Percentiles rank a stretch among this genome's conserved stretches.
These are phyloP conservation scores for Thamnidium elegans DNA, from an alignment of 192 early-diverging fungal species.

Conservation along the genomic window DNA sequence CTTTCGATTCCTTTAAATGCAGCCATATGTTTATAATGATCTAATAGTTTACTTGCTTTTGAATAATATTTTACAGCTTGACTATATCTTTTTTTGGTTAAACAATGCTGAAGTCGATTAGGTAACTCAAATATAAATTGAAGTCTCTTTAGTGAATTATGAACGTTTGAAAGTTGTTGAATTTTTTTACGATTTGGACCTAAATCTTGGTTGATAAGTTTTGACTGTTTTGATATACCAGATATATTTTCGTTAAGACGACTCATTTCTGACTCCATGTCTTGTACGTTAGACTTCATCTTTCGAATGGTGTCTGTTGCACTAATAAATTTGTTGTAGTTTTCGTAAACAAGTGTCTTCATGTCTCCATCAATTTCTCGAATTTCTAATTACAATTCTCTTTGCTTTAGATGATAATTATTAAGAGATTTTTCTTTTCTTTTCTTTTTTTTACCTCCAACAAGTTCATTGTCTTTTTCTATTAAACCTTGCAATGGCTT, in stretches of 20 bases:
- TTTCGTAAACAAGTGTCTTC: slow-evolving; percentile 98
- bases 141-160: slow-evolving; percentile 71
- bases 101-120: slow-evolving; percentile 58
- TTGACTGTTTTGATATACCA: slow-evolving; percentile 53
- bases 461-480: slow-evolving; percentile 70
- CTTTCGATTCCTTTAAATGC: slow-evolving; percentile 76
- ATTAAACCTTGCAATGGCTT: slow-evolving; percentile 68
- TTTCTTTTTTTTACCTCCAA: slow-evolving; percentile 46
- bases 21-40: slow-evolving; percentile 73
- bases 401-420: neutral
- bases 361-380: slow-evolving; percentile 91
- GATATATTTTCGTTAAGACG: slow-evolving; percentile 66
- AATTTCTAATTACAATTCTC: slow-evolving; percentile 52
- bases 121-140: slow-evolving; percentile 91
- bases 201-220: slow-evolving; percentile 58
- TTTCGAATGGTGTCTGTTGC: slow-evolving; percentile 89
- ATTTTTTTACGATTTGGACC: slow-evolving; percentile 69
- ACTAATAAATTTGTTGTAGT: slow-evolving; percentile 96
- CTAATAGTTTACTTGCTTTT: slow-evolving; percentile 65
- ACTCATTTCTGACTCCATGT: slow-evolving; percentile 84
- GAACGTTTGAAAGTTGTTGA: slow-evolving; percentile 66
- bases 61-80: slow-evolving; percentile 79
- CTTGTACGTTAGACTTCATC: slow-evolving; percentile 85
- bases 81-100: slow-evolving; percentile 57
- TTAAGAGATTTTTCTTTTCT: neutral